These are phyloP conservation scores for Aureobasidium melanogenum DNA, from an alignment of 2,329 filamentous ascomycete genomes.

Conservation along the genomic window DNA sequence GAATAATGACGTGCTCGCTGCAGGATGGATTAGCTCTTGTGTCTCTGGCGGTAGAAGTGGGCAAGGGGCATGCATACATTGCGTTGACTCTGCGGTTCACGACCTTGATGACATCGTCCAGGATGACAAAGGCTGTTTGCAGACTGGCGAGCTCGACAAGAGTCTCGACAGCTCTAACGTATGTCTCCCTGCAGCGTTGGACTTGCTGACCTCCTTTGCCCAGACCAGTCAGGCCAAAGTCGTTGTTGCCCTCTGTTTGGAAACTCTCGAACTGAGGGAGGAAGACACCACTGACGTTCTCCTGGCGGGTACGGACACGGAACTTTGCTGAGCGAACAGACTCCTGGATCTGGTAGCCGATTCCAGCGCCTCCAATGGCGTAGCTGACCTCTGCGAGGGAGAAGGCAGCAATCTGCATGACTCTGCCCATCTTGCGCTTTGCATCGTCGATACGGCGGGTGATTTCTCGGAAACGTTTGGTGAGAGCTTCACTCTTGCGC, in stretches of 20 bases:
- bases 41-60: conserved; percentile 16
- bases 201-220: conserved; percentile 98
- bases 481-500: conserved; percentile 94
- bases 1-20: conserved; percentile 90
- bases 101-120: conserved; percentile 98
- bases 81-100: conserved; percentile 97
- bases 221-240: conserved; percentile 90
- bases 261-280: conserved; percentile 91
- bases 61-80: conserved; percentile 53
- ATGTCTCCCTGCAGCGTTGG: conserved; percentile 88
- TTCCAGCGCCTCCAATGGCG: conserved; percentile 79
- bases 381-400: conserved; percentile 96
- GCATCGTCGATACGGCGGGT: conserved; percentile 96
- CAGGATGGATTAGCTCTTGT: conserved; percentile 15
- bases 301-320: conserved; percentile 86
- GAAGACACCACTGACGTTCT: conserved; percentile 96
- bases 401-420: conserved; percentile 98
- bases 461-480: conserved; percentile 73
- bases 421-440: conserved; percentile 97
- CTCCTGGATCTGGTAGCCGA: conserved; percentile 95
- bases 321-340: conserved; percentile 89
- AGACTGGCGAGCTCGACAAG: conserved; percentile 89
- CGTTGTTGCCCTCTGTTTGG: conserved; percentile 78
- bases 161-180: conserved; percentile 90
- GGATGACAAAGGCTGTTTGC: conserved; percentile 94